Conservation (phyloP, 352 stramenopile genomes). For the Blastocystis sp. region DNA sequence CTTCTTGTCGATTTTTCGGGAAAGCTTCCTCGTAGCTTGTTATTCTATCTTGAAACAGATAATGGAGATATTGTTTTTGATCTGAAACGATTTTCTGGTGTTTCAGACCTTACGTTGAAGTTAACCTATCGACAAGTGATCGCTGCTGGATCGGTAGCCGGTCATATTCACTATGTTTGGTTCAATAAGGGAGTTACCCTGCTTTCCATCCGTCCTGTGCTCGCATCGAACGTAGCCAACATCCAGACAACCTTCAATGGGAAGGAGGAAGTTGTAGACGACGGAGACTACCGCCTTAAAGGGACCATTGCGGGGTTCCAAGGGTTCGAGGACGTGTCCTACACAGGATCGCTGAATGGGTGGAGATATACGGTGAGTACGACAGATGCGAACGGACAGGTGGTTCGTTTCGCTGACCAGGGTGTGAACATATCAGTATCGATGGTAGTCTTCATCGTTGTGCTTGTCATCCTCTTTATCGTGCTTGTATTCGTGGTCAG, state of each 20-base stretch:
- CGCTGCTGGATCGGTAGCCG: background rate
- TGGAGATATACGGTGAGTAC: background rate
- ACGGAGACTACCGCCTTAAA: background rate
- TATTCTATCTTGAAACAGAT: constrained; percentile 31
- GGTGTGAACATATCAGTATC: background rate
- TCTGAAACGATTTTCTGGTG: background rate
- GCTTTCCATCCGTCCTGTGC: background rate
- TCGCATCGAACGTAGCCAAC: background rate
- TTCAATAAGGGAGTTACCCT: constrained; percentile 6
- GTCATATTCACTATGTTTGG: background rate
- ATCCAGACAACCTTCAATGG: background rate
- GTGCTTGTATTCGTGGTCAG: background rate
- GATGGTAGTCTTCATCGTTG: background rate
- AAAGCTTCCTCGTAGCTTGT: background rate
- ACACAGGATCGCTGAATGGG: background rate
- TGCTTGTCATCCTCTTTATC: background rate
- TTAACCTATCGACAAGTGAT: constrained; percentile 2
- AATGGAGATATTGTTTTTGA: background rate
- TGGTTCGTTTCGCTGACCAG: background rate
- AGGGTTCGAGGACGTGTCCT: background rate
- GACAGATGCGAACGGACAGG: background rate
- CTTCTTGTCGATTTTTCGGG: constrained; percentile 23
- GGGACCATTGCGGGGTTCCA: background rate
- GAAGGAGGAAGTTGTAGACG: background rate
- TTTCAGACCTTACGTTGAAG: background rate